Evolutionary conservation across 768 basidiomycete genomes (phyloP), one percentile per base, ranked within the genome.

Genomic region (Antrodiella citrinella): DNA sequence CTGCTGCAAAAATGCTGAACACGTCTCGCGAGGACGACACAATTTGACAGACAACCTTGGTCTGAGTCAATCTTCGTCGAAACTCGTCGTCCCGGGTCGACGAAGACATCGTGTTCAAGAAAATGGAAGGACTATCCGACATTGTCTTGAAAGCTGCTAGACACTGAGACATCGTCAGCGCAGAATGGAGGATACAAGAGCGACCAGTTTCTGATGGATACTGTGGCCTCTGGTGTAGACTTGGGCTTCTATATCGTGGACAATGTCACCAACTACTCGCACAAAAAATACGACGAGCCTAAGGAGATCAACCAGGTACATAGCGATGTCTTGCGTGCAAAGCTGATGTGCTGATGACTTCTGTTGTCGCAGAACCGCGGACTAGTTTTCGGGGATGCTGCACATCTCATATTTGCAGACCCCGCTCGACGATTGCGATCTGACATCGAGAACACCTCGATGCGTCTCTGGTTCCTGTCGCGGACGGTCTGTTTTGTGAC

Each of bases 391-490:
- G 15, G 15, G 7, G 15, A 35, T 35, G 30, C 30, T 7, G 30
- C 30, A 35, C 21, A 44, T 7, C 18, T 23, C 12, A 46, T 51
- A 23, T 26, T 19, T 4, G n/a, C 18, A 5, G 45, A 46, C 18
- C 44, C 45, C 3, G 25, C 30, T n/a, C 11, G 50, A 12, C 44
- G 45, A 10, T 47, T 51, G 20, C 23, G 20, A 20, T 46, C 21
- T 18, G 44, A 18, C 22, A 26, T 44, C 4, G 49, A 50, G 21
- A 21, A 50, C 24, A 44, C 41, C 3, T 3, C 12, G 4, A 50
- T 50, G 49, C 11, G 49, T 5, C 24, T 50, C 10, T 50, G 40
- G 49, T 50, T 42, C 26, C 44, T 39, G 24, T 39, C 41, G 15
- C 11, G 49, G 13, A n/a, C 41, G 7, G 40, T 26, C 4, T 20